Conservation (phyloP, 306 rosid species). For the Trifolium subterraneum region DNA sequence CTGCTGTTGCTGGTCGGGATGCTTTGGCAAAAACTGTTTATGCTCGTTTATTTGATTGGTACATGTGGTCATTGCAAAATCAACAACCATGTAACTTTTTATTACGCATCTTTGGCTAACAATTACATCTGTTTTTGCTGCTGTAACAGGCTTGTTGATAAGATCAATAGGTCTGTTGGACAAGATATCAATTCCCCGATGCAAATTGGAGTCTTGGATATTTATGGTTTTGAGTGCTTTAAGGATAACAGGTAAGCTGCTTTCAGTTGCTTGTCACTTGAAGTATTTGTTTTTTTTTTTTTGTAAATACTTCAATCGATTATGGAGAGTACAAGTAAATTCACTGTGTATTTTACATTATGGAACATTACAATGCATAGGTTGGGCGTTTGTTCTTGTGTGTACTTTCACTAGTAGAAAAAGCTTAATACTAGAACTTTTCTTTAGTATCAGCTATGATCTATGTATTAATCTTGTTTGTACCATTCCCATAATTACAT, state of each 20-base stretch:
- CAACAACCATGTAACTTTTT: background rate
- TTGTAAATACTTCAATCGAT: background rate
- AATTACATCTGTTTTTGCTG: slow-evolving; percentile 29
- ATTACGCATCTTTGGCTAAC: slow-evolving; percentile 14
- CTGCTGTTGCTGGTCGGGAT: slow-evolving; percentile 91
- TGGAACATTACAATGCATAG: slow-evolving; percentile 27
- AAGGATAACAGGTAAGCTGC: slow-evolving; percentile 83
- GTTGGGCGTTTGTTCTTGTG: slow-evolving; percentile 12
- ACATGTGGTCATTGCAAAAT: slow-evolving; percentile 38
- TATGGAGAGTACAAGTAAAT: slow-evolving; percentile 24
- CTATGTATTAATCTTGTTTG: slow-evolving; percentile 14
- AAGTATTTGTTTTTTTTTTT: background rate
- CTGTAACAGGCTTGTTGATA: slow-evolving; percentile 91
- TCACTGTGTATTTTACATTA: background rate
- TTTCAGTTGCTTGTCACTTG: slow-evolving; percentile 24
- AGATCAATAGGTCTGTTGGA: slow-evolving; percentile 89
- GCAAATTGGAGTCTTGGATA: slow-evolving; percentile 95
- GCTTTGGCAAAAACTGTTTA: slow-evolving; percentile 93
- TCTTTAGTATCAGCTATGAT: slow-evolving; percentile 13
- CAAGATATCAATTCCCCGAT: slow-evolving; percentile 79
- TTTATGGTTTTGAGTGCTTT: slow-evolving; percentile 97
- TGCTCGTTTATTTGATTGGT: slow-evolving; percentile 93
- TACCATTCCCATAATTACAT: slow-evolving; percentile 11
- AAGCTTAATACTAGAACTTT: slow-evolving; percentile 19
- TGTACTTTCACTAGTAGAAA: slow-evolving; percentile 22